Base-by-base conservation (phyloP, 768 basidiomycete species). In the Termitomyces sp. region DNA sequence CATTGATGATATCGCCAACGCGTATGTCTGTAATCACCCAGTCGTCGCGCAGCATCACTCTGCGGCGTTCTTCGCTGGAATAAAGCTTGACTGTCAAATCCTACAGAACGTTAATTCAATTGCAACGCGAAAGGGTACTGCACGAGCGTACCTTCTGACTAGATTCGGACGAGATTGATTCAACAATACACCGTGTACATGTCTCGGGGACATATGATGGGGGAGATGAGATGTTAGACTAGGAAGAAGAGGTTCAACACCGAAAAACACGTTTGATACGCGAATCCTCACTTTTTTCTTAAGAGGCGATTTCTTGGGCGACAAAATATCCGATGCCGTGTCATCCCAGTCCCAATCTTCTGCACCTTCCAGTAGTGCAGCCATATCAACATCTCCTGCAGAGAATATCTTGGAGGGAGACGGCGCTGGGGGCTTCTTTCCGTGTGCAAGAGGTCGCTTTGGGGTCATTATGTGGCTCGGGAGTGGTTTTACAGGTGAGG, bases 1-100 rank as follows among this genome's bases (percentile, higher is more conserved):
- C 76, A 69, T 96, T 96, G 61, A 95, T 74, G 37, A 79, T 81
- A 68, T 98, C 95, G 61, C 88, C 89, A 60, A 74, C 63, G 8
- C 79, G 79, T 50, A 91, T 73, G 47, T 86, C 82, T 8, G 86
- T 81, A 22, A 80, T 72, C 6, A 79, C 75, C 93, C 94, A 97
- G 62, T 95, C 91, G 57, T 94, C 90, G 33, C 74, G 79, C 2
- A 98, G 78, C 48, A 83, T 73, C 6, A 95, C 82, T 14, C 69
- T 71, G 13, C 83, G 75, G 30, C 55, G 58, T 37, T 77, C 79
- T 32, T 71, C 73, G 9, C 62, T 67, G 30, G 70, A 67, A 13
- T 79, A 73, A 1, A 81, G 67, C 44, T 72, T 75, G 5, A 88
- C 84, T 3, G 72, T 69, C 57, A 94, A 63, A 44, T 78, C 71